Base-by-base conservation (phyloP, 2,329 filamentous ascomycete genomes). In the Ophiostoma sp. region DNA sequence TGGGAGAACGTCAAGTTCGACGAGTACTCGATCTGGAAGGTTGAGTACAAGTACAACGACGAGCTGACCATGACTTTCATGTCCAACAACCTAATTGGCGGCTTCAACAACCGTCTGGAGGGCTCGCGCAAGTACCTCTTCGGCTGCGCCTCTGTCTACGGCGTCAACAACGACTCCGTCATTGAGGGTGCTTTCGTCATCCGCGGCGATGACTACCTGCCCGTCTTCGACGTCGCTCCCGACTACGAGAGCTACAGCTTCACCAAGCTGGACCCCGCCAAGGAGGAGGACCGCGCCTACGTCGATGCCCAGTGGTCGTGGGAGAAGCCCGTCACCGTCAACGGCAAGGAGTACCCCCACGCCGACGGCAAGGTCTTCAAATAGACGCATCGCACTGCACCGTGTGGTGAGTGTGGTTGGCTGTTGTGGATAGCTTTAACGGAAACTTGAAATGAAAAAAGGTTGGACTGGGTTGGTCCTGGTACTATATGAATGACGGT, bases 341-440 rank as follows among this genome's bases (percentile, higher is more conserved):
- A 92, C 81, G 95, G 92, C 87, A 98, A 98, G 92, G 89, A 91
- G 82, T 97, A 95, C 86, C 86, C 90, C 83, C 93, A 92, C 87
- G 92, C 92, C 81, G 92, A 94, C 81, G 96, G 96, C 83, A 98
- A 98, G 91, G 94, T 98, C 84, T 98, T 98, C 93, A 98, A 98
- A 90, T 98, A 97, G 89, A 81, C 55, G 64, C 12, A 33, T 66
- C 22, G 78, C 33, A 5, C n/a, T 15, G 36, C 9, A 2, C 45
- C 7, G 42, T 52, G 45, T 22, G 45, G 33, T n/a, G 33, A 25
- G 68, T 33, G 45, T 33, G 45, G 22, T n/a, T 19, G 6, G 68
- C 19, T 28, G 19, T 31, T 25, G 22, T n/a, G 48, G 45, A 50
- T 48, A 50, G 45, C 25, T 68, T 50, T 68, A 31, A 68, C 42